Evolutionary conservation across 2,329 filamentous ascomycete species (phyloP), one percentile per base, ranked within the genome.

Genomic region (Colletotrichum kahawae): DNA sequence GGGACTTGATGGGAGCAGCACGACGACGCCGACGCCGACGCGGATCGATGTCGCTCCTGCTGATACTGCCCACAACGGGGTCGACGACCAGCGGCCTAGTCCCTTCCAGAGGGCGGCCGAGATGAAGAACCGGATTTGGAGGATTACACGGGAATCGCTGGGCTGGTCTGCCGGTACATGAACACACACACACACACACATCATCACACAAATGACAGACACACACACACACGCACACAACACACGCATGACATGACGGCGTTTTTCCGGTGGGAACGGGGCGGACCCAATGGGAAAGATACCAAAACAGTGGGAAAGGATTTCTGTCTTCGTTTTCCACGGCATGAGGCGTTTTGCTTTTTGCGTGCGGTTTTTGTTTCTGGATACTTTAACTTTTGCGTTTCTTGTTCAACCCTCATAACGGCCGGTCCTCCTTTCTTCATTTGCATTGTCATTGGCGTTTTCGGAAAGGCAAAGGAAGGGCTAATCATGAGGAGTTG

Each of bases 71-170:
- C 27, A 3, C 54, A 29, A 65, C 31, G 29, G 31, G 18, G n/a
- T 59, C 36, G 38, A 31, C 38, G 38, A 29, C 27, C 29, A 66
- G 24, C n/a, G 21, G 27, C 27, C 12, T 31, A 67, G 33, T 34
- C 31, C 65, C n/a, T 62, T 69, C 9, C n/a, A 31, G 24, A 63
- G 67, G 59, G 67, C 67, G 16, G 63, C 59, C 10, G 67, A 64
- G 38, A 48, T 31, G 63, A 43, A 56, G 29, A 57, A 36, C 31
- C 69, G 69, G 14, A 48, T 75, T 21, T 75, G 73, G 73, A 73
- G 34, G 48, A 48, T 75, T 3, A 64, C 73, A 24, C 73, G 70
- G 70, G 69, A 75, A 63, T 68, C 73, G 69, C 63, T 73, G 36
- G 57, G 73, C 27, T 75, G 73, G 73, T 72, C 56, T 43, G 36